Evolutionary conservation across 2,329 filamentous ascomycete species (phyloP).

Genomic region (Verticillium nubilum): DNA sequence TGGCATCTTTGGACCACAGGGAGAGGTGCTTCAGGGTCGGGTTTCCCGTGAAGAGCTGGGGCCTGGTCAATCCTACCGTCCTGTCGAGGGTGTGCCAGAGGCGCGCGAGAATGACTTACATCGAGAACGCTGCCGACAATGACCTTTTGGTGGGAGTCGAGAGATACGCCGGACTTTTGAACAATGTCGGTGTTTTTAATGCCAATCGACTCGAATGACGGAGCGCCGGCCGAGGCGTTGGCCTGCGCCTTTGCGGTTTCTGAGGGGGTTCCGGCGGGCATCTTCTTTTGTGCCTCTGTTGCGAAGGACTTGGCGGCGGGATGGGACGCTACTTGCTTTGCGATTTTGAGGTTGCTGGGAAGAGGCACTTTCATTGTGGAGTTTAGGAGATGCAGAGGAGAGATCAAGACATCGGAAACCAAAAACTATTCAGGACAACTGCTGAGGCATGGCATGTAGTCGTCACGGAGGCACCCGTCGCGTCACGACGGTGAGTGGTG

Average conservation of each 20-base stretch:
- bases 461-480: no score
- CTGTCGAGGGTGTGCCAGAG: background rate
- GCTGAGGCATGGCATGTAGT: no score
- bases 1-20: slow-evolving; percentile 53
- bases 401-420: background rate
- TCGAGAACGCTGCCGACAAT: slow-evolving; percentile 55
- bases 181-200: slow-evolving; percentile 52
- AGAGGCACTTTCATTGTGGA: slow-evolving; percentile 1
- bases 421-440: no score
- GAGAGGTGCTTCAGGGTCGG: slow-evolving; percentile 53
- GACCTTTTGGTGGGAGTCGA: slow-evolving; percentile 44
- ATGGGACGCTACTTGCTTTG: slow-evolving; percentile 6
- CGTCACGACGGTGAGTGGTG: no score
- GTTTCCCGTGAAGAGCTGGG: slow-evolving; percentile 52
- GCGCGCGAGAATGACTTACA: slow-evolving; percentile 17
- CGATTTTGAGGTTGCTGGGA: slow-evolving; percentile 6
- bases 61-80: background rate
- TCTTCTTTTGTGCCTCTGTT: slow-evolving; percentile 12
- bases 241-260: slow-evolving; percentile 19
- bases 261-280: slow-evolving; percentile 21
- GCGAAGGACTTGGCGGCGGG: slow-evolving; percentile 10
- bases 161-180: slow-evolving; percentile 41
- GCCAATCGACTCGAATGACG: slow-evolving; percentile 21
- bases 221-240: slow-evolving; percentile 3
- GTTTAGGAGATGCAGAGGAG: background rate